Percentiles rank a stretch among this genome's conserved stretches.
These are phyloP conservation scores for Tricholoma terreum DNA, from an alignment of 768 basidiomycete species.

Conservation along the genomic window DNA sequence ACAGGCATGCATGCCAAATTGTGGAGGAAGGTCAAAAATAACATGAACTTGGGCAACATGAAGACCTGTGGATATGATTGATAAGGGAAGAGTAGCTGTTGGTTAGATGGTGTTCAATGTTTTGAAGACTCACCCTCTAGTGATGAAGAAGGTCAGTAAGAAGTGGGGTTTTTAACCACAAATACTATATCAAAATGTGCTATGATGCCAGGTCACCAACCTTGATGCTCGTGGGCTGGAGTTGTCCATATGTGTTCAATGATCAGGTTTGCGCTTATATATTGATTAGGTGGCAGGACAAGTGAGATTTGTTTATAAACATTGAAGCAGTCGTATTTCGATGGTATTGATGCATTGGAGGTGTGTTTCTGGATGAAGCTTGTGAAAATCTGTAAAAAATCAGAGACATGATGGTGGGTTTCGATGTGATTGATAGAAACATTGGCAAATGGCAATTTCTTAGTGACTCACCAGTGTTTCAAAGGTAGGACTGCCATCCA, in stretches of 20 bases:
- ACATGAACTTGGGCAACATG: too few relatives aligned
- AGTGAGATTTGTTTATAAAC: neutral
- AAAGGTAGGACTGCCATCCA: neutral
- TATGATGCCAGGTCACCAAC: neutral
- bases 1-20: too few relatives aligned
- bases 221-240: neutral
- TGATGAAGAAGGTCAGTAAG: neutral
- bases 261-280: neutral
- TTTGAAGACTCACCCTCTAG: neutral
- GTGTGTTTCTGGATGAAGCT: neutral
- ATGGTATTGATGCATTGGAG: neutral
- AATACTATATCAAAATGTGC: neutral
- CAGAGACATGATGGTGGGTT: too few relatives aligned
- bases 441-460: too few relatives aligned
- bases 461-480: too few relatives aligned
- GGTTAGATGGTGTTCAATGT: neutral
- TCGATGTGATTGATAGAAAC: too few relatives aligned
- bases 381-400: neutral
- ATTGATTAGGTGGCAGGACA: neutral
- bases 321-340: neutral
- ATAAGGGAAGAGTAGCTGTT: neutral
- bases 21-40: too few relatives aligned
- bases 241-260: neutral
- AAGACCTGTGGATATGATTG: too few relatives aligned
- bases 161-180: neutral